Evolutionary conservation across 352 stramenopile species (phyloP), one percentile per base, ranked within the genome.

Genomic region (Pythium myriotylum): DNA sequence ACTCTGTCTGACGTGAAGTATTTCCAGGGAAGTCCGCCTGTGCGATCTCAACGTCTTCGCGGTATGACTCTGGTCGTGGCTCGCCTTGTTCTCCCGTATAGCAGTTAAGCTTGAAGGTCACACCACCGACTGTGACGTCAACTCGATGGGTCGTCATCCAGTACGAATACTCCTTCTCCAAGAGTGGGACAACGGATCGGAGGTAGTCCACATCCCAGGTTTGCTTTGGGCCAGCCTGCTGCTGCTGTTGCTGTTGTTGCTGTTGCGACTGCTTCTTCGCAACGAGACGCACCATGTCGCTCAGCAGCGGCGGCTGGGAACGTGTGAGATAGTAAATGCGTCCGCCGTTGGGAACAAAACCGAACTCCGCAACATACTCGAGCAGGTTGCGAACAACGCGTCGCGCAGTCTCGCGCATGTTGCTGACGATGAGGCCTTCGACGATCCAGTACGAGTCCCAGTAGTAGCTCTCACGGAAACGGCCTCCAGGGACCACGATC

Each of bases 361-460:
- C 78, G 39, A 76, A 84, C 41, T 73, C 54, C 3, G 63, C 55
- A 14, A 87, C 66, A 51, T 86, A 76, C 52, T 83, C 68, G 7
- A 85, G 54, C 23, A 91, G 43, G 62, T 89, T 91, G 4, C 67
- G 60, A 45, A 89, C 67, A 13, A 86, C 63, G 20, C 67, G 68
- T 23, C 59, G 35, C 3, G 79, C 77, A 9, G 79, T 86, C 4
- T 62, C 24, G 20, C 54, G 40, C 77, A 90, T 84, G 33, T 69
- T 66, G 46, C 69, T 78, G 6, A 81, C 72, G 41, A 89, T 46
- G 4, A 91, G 63, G 2, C 80, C 77, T 50, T 68, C 26, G 37
- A 91, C 57, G 45, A 88, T 89, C 82, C 82, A 92, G 70, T 82
- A 89, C 40, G 65, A 74, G 65, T 92, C 82, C 82, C 82, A 91